A percentile compares a stretch with the other conserved stretches of the same genome.
Evolutionary conservation across 805 yeast species (phyloP).

Genomic region (Kazachstania martiniae): DNA sequence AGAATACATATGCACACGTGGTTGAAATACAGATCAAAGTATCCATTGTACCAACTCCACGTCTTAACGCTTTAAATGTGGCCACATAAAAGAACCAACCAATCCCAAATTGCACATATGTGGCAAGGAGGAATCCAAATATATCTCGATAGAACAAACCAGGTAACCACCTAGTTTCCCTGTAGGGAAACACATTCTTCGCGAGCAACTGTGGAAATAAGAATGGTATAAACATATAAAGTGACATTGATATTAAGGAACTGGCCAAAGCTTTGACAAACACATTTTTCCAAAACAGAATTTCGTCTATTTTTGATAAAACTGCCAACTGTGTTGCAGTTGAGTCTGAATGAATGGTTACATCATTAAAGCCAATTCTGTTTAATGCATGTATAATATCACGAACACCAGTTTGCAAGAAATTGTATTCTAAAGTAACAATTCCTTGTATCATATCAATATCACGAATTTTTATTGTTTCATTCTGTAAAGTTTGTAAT

Average conservation of each 20-base stretch:
- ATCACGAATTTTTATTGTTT: no score
- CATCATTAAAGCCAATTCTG: no score
- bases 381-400: no score
- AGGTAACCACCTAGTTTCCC: slow-evolving; percentile 7
- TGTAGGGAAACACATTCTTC: slow-evolving; percentile 28
- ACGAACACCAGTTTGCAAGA: slow-evolving; percentile 50
- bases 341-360: no score
- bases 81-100: slow-evolving; percentile 60
- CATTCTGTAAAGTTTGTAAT: no score
- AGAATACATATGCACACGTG: slow-evolving; percentile 63
- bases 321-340: slow-evolving; percentile 59
- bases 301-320: slow-evolving; percentile 60
- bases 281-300: slow-evolving; percentile 54
- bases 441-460: no score
- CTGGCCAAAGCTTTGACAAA: slow-evolving; percentile 41
- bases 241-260: slow-evolving; percentile 52
- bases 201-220: slow-evolving; percentile 17
- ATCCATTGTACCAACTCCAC: slow-evolving; percentile 83
- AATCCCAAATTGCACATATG: slow-evolving; percentile 49
- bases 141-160: slow-evolving; percentile 30
- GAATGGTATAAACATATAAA: slow-evolving; percentile 40
- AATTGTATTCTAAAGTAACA: slow-evolving; percentile 37
- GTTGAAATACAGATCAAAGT: slow-evolving; percentile 79
- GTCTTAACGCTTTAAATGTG: slow-evolving; percentile 52
- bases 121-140: slow-evolving; percentile 56